A percentile compares a stretch with the other conserved stretches of the same genome.
Conservation (phyloP, 768 basidiomycete genomes). For the Trametes villosa region DNA sequence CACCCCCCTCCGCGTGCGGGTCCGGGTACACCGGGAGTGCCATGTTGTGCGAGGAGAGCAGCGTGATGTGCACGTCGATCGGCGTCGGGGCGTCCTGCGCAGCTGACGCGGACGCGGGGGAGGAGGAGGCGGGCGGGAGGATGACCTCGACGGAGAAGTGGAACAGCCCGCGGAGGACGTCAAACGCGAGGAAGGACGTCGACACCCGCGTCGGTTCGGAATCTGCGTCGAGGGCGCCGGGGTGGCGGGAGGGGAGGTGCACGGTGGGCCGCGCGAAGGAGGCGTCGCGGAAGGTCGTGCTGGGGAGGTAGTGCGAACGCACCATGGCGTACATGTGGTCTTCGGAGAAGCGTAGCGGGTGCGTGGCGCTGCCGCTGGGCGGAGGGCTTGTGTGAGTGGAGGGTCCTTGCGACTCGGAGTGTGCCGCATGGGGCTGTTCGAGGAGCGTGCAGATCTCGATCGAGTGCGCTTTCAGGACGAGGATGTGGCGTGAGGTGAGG, state of each 20-base stretch:
- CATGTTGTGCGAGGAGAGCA: conserved; percentile 50
- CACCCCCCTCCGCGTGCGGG: conserved; percentile 31
- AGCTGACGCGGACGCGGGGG: neutral
- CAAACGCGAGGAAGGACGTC: conserved; percentile 48
- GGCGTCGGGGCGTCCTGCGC: conserved; percentile 10
- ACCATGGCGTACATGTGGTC: conserved; percentile 13
- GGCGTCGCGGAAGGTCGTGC: conserved; percentile 43
- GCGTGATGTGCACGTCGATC: conserved; percentile 44
- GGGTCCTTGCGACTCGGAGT: too few species aligned
- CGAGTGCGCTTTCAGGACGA: conserved; percentile 55
- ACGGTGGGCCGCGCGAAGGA: conserved; percentile 24
- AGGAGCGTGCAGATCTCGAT: conserved; percentile 48
- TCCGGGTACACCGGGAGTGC: conserved; percentile 29
- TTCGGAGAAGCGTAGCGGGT: neutral
- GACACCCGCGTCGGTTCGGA: conserved; percentile 38
- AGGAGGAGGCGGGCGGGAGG: conserved; percentile 13
- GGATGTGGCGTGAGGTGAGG: conserved; percentile 49
- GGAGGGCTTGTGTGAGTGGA: too few species aligned
- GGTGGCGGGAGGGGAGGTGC: neutral
- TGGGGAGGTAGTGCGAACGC: conserved; percentile 19
- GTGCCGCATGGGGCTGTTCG: neutral
- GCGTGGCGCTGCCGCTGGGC: neutral
- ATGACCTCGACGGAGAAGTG: conserved; percentile 46
- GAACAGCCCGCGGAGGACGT: conserved; percentile 53
- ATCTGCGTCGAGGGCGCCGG: neutral